phyloP scores from a whole-genome alignment of 2,329 filamentous ascomycete genomes.

The Nigrograna mackinnonii region DNA sequence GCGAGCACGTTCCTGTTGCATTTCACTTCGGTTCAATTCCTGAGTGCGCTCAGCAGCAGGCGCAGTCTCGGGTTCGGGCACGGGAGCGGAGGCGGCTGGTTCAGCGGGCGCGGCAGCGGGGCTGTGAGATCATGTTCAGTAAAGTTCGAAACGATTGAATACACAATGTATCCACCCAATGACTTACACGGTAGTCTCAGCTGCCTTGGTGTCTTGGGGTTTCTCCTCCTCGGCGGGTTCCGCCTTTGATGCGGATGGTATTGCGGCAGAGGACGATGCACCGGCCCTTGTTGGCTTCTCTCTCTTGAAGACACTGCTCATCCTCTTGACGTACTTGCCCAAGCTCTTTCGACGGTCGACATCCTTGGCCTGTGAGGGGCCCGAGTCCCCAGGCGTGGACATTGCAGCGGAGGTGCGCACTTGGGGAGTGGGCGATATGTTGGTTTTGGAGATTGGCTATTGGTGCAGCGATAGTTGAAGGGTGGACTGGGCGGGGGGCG shows the following conservation, averaged over 20 bases:
- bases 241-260: slow-evolving; percentile 11
- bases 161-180: no score
- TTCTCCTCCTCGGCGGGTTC: slow-evolving; percentile 5
- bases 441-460: no score
- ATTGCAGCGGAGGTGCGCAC: slow-evolving; percentile 11
- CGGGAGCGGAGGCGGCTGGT: slow-evolving; percentile 7
- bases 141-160: no score
- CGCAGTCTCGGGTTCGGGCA: neutral
- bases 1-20: slow-evolving; percentile 44
- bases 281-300: slow-evolving; percentile 26
- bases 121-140: no score
- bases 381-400: slow-evolving; percentile 25
- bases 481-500: neutral
- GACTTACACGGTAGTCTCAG: slow-evolving; percentile 15
- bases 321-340: slow-evolving; percentile 44
- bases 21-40: slow-evolving; percentile 32
- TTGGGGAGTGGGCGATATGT: neutral
- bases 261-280: slow-evolving; percentile 8
- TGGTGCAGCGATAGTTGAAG: no score
- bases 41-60: slow-evolving; percentile 11
- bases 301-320: slow-evolving; percentile 43
- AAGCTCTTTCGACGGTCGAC: slow-evolving; percentile 34
- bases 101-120: slow-evolving; percentile 6
- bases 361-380: slow-evolving; percentile 20
- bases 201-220: slow-evolving; percentile 6